phyloP scores from a whole-genome alignment of 106 monocot species.

The Gastrodia elata region DNA sequence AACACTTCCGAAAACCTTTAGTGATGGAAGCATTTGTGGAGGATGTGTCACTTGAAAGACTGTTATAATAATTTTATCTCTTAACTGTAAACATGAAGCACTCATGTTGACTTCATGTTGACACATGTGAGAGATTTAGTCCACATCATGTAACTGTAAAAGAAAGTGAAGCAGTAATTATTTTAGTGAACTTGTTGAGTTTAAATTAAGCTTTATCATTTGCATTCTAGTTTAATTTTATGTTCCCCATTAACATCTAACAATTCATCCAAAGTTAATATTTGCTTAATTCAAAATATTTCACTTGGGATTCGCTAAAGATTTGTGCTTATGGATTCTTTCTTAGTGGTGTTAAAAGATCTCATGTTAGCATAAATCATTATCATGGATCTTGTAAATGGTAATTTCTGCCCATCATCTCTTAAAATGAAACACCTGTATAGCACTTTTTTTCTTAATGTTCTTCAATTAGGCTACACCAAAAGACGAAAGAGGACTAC shows the following conservation, averaged over 20 bases:
- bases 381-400: background rate
- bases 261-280: background rate
- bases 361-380: background rate
- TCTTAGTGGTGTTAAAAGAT: background rate
- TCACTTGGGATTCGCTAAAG: background rate
- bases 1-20: background rate
- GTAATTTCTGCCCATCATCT: background rate
- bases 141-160: no score
- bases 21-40: background rate
- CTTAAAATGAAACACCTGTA: background rate
- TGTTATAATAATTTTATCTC: no score
- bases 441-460: background rate
- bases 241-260: no score
- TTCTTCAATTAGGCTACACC: conserved; percentile 51
- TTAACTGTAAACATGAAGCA: background rate
- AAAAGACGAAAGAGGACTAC: conserved; percentile 61
- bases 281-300: background rate
- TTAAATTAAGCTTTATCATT: no score
- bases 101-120: no score
- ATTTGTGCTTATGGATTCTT: background rate
- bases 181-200: no score
- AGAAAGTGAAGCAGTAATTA: no score
- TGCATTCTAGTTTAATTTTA: no score
- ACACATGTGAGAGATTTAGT: no score
- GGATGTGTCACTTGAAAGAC: no score